Percentiles rank a stretch among this genome's conserved stretches.
phyloP scores from a whole-genome alignment of 2,329 filamentous ascomycete genomes.

The Xylariaceae sp. region DNA sequence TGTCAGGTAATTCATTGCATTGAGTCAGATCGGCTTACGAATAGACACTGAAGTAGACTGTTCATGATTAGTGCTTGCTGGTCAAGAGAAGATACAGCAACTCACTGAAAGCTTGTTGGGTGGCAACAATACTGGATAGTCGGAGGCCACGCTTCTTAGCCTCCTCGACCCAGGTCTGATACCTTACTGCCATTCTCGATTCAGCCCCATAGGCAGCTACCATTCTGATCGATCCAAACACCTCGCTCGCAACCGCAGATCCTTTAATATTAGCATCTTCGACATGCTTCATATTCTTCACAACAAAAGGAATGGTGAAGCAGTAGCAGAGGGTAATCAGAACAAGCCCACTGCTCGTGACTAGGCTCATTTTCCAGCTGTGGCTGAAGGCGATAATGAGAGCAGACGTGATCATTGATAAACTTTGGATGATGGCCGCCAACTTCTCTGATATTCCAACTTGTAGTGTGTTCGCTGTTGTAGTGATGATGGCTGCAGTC shows the following conservation, averaged over 20 bases:
- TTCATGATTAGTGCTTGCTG: constrained; percentile 8
- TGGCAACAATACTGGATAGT: constrained; percentile 23
- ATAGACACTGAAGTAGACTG: constrained; percentile 29
- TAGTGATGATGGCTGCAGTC: constrained; percentile 58
- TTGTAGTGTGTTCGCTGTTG: constrained; percentile 58
- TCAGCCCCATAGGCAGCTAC: constrained; percentile 60
- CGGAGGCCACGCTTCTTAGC: constrained; percentile 32
- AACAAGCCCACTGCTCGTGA: constrained; percentile 53
- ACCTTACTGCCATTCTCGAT: constrained; percentile 46
- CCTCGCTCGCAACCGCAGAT: constrained; percentile 56
- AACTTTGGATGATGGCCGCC: constrained; percentile 52
- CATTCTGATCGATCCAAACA: constrained; percentile 56
- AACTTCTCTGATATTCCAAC: constrained; percentile 61
- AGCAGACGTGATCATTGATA: constrained; percentile 46
- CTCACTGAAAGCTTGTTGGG: constrained; percentile 28
- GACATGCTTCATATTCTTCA: constrained; percentile 46
- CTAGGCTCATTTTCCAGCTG: constrained; percentile 56
- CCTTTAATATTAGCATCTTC: constrained; percentile 54
- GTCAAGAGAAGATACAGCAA: neutral
- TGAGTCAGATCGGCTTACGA: constrained; percentile 12
- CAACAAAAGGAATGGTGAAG: constrained; percentile 50
- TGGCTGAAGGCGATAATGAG: constrained; percentile 53
- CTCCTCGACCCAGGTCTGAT: constrained; percentile 50
- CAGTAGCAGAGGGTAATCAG: constrained; percentile 49
- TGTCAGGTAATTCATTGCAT: constrained; percentile 5